Evolutionary conservation across 805 yeast genomes (phyloP).

Genomic region (Saccharomyces kudriavzevii): DNA sequence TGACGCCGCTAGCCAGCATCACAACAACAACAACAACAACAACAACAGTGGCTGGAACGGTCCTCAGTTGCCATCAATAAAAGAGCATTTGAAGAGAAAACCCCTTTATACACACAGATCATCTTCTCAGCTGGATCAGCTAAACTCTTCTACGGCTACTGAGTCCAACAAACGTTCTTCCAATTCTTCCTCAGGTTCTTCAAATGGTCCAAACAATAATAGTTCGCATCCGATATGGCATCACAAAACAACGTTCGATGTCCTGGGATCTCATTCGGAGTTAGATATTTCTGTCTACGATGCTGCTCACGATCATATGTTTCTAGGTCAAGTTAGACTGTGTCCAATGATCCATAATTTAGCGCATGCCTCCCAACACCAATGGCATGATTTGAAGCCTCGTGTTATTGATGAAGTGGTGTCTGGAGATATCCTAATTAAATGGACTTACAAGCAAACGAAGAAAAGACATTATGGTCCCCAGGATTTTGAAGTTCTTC

Average conservation of each 20-base stretch:
- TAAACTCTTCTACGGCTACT: conserved; percentile 6
- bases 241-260: conserved; percentile 89
- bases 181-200: conserved; percentile 6
- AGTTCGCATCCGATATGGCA: conserved; percentile 71
- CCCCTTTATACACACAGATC: conserved; percentile 40
- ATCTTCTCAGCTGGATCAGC: conserved; percentile 35
- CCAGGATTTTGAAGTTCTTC: conserved; percentile 83
- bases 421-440: conserved; percentile 68
- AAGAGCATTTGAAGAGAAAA: conserved; percentile 26
- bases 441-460: conserved; percentile 62
- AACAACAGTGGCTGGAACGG: conserved; percentile 7
- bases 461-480: conserved; percentile 82
- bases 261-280: conserved; percentile 74
- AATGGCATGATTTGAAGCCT: conserved; percentile 69
- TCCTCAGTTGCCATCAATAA: conserved; percentile 17
- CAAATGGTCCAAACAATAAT: conserved; percentile 3
- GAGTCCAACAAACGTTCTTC: conserved; percentile 4
- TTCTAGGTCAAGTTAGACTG: conserved; percentile 76
- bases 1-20: not conserved
- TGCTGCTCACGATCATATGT: conserved; percentile 69
- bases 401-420: conserved; percentile 71
- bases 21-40: conserved; percentile 5
- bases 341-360: conserved; percentile 44
- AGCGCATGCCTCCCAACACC: conserved; percentile 39
- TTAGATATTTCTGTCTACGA: conserved; percentile 89